These are phyloP conservation scores for Bruguiera gymnorhiza DNA, from an alignment of 345 rosid species.

Conservation along the genomic window DNA sequence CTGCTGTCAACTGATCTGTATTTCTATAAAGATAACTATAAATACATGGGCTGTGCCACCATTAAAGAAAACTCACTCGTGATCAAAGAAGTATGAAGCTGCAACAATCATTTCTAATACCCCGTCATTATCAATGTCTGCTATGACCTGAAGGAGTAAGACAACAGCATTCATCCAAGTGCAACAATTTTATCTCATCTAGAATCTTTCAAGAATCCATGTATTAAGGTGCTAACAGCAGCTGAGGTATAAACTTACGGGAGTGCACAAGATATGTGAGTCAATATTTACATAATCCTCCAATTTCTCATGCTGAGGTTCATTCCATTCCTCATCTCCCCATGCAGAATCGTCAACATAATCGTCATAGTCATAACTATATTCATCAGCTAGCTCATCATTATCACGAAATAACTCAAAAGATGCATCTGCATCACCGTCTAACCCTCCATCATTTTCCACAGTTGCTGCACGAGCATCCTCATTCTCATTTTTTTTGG, in stretches of 20 bases:
- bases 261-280: conserved; percentile 88
- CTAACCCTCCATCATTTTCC: conserved; percentile 76
- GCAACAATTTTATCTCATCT: conserved; percentile 9
- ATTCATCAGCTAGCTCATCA: conserved; percentile 91
- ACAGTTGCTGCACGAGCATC: conserved; percentile 60
- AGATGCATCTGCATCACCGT: conserved; percentile 86
- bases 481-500: conserved; percentile 36
- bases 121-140: conserved; percentile 97
- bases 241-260: conserved; percentile 56
- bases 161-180: conserved; percentile 14
- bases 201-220: conserved; percentile 11
- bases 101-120: conserved; percentile 91
- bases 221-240: conserved; percentile 1
- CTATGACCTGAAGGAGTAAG: conserved; percentile 66
- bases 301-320: conserved; percentile 70
- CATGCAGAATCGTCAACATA: conserved; percentile 81
- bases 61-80: conserved; percentile 62
- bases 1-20: no score
- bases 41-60: conserved; percentile 1
- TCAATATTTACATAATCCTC: conserved; percentile 94
- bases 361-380: conserved; percentile 90
- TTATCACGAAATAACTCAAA: conserved; percentile 86
- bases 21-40: background rate
- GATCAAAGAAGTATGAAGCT: conserved; percentile 95
- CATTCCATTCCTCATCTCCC: conserved; percentile 98